These are phyloP conservation scores for Phytophthora ramorum DNA, from an alignment of 352 stramenopile genomes.

Conservation along the genomic window DNA sequence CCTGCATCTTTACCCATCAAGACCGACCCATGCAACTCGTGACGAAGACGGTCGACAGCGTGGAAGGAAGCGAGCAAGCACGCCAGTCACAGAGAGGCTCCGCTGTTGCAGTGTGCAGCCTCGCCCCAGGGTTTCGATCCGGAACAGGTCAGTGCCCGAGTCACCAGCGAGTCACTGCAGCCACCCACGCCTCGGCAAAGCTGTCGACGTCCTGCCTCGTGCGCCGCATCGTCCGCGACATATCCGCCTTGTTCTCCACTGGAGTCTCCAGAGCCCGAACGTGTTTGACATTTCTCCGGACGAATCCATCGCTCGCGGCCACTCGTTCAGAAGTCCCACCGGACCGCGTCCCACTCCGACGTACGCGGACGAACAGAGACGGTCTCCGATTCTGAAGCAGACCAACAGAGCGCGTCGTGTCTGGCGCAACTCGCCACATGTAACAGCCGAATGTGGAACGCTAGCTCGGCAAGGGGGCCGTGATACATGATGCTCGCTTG, in stretches of 20 bases:
- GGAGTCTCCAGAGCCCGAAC: conserved; percentile 5
- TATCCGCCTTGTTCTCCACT: conserved; percentile 9
- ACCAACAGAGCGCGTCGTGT: conserved; percentile 9
- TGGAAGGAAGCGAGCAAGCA: conserved; percentile 16
- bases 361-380: conserved; percentile 26
- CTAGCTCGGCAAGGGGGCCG: conserved; percentile 1
- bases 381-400: conserved; percentile 32
- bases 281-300: conserved; percentile 14
- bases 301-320: conserved; percentile 15
- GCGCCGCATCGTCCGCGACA: conserved; percentile 3
- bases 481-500: conserved; percentile 17
- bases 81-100: conserved; percentile 10
- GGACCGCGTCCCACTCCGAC: conserved; percentile 19
- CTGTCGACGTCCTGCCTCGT: conserved; percentile 5
- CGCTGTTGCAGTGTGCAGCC: conserved; percentile 8
- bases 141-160: conserved; percentile 3
- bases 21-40: conserved; percentile 12
- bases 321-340: conserved; percentile 9
- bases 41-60: conserved; percentile 15
- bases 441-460: conserved; percentile 16
- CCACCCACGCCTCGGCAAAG: conserved; percentile 5
- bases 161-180: not conserved
- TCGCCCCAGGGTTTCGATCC: conserved; percentile 1
- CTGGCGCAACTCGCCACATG: conserved; percentile 9
- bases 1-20: conserved; percentile 21